Conservation (phyloP, 2,329 filamentous ascomycete species). For the Talaromyces sp. region DNA sequence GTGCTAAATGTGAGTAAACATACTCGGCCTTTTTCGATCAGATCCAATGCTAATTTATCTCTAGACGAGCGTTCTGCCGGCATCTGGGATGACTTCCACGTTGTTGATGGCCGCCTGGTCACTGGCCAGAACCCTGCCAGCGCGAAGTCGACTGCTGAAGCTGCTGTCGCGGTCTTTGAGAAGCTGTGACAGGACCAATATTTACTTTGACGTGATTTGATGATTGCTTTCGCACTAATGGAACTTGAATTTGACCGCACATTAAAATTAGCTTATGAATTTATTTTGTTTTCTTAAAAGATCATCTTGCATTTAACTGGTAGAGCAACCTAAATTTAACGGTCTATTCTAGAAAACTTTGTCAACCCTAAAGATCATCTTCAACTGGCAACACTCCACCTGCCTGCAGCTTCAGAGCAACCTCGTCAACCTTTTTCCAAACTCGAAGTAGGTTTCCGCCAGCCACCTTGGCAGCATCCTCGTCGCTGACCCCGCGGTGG, state of each 20-base stretch:
- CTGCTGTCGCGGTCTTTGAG: slow-evolving; percentile 35
- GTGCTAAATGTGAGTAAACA: slow-evolving; percentile 26
- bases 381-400: slow-evolving; percentile 45
- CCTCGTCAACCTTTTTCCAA: slow-evolving; percentile 71
- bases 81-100: slow-evolving; percentile 26
- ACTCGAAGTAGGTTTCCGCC: slow-evolving; percentile 80
- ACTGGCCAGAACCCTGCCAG: slow-evolving; percentile 41
- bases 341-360: background rate
- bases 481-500: slow-evolving; percentile 65
- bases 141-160: slow-evolving; percentile 33
- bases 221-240: background rate
- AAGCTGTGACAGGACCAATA: slow-evolving; percentile 19
- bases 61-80: slow-evolving; percentile 19
- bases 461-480: slow-evolving; percentile 67
- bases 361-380: slow-evolving; percentile 24
- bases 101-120: slow-evolving; percentile 35
- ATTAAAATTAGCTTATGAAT: background rate
- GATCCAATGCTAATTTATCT: background rate
- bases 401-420: slow-evolving; percentile 61
- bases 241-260: background rate
- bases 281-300: background rate
- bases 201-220: background rate
- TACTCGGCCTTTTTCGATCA: background rate
- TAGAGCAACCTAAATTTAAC: background rate
- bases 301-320: background rate